Base-by-base conservation (phyloP, 2,329 filamentous ascomycete species). In the Cladophialophora immunda region DNA sequence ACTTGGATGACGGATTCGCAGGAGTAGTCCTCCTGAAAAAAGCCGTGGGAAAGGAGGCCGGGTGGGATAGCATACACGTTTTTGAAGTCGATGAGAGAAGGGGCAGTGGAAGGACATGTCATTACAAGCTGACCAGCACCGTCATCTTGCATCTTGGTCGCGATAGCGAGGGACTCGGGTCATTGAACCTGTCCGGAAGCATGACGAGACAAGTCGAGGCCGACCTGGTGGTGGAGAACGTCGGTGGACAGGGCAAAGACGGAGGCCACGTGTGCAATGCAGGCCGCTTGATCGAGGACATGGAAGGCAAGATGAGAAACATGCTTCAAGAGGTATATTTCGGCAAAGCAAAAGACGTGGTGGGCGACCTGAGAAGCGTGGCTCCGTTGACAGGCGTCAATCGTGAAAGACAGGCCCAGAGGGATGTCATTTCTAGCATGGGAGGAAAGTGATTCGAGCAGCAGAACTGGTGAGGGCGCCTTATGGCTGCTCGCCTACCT, bases 241-340 rank as follows among this genome's bases (percentile, higher is more conserved):
- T 69, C 1, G 71, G 71, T 2, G 60, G 50, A 2, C 69, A 69
- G 36, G 70, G 69, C 29, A 91, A 90, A 75, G 94, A 98, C 80
- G 90, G 91, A 73, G 93, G 91, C 79, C 95, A 99, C 83, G 95
- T 99, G 74, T 92, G 92, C 74, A 99, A 99, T 80, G 92, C 98
- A 68, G 95, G 95, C 65, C 87, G 90, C 71, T 85, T 99, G 77
- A 94, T 99, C 60, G 95, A 99, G 84, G 95, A 99, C 80, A 98
- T 99, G 95, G 95, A 99, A 83, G 88, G 97, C 78, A 97, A 97
- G 86, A 98, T 99, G 95, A 89, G 95, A 72, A 99, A 99, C 80
- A 80, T 98, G 80, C 83, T 99, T 78, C 84, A 99, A 84, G 95
- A 99, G 81, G 95, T 99, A 58, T 99, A 99, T 83, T 99, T 99